A percentile compares a stretch with the other conserved stretches of the same genome.
These are phyloP conservation scores for Daldinia grandis DNA, from an alignment of 495 filamentous ascomycete species.

Conservation along the genomic window DNA sequence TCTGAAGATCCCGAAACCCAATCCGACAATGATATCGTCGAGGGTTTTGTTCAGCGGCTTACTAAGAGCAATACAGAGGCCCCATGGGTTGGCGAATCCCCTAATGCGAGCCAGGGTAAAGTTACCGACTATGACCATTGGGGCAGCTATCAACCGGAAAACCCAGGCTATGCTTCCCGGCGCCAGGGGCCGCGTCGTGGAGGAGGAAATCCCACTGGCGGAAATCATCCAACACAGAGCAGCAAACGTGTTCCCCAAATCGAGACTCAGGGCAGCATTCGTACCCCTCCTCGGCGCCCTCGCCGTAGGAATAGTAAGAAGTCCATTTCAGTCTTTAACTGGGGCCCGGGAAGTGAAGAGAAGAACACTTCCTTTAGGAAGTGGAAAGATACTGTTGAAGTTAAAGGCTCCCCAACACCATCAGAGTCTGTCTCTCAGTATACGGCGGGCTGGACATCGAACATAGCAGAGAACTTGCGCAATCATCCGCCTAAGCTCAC, in stretches of 20 bases:
- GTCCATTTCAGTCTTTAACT: neutral
- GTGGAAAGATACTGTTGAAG: neutral
- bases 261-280: neutral
- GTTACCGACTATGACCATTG: neutral
- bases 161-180: neutral
- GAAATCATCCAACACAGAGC: neutral
- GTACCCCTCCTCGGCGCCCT: neutral
- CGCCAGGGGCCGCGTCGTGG: neutral
- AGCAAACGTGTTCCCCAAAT: neutral
- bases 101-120: neutral
- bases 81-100: neutral
- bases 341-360: neutral
- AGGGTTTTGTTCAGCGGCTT: neutral
- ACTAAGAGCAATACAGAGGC: neutral
- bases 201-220: neutral
- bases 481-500: neutral
- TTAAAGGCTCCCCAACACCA: neutral
- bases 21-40: neutral
- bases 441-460: neutral
- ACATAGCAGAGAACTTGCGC: neutral
- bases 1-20: neutral
- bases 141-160: neutral
- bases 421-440: conserved; percentile 1
- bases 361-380: neutral
- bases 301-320: neutral